Conservation (phyloP, 768 basidiomycete genomes). For the Naganishia kalamii region DNA sequence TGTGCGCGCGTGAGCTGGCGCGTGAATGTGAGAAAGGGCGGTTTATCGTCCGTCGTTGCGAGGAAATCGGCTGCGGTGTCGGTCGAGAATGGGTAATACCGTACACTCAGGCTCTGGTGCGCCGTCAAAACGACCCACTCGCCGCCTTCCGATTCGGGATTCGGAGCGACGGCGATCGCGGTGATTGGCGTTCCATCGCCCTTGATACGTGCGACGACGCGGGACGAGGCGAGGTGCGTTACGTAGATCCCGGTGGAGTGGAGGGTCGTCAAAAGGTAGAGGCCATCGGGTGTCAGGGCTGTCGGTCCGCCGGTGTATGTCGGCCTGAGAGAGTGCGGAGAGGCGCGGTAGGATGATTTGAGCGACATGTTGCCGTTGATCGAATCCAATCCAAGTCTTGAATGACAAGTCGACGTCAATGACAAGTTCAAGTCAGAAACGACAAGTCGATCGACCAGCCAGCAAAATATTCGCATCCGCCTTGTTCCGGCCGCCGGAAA, state of each 20-base stretch:
- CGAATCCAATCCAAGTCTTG: too few species aligned
- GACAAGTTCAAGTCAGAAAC: too few species aligned
- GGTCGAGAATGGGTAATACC: slow-evolving; percentile 71
- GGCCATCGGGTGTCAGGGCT: slow-evolving; percentile 69
- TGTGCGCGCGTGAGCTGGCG: slow-evolving; percentile 68
- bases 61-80: slow-evolving; percentile 7
- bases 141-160: slow-evolving; percentile 47
- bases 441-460: too few species aligned
- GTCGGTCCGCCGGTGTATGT: slow-evolving; percentile 85
- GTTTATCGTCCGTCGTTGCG: slow-evolving; percentile 29
- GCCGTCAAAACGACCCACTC: slow-evolving; percentile 63
- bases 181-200: slow-evolving; percentile 79
- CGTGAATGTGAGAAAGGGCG: slow-evolving; percentile 56
- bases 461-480: too few species aligned
- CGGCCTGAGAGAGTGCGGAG: slow-evolving; percentile 51
- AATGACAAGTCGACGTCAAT: too few species aligned
- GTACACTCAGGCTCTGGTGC: slow-evolving; percentile 70
- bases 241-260: neutral
- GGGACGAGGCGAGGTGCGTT: slow-evolving; percentile 17
- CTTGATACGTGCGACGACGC: slow-evolving; percentile 69
- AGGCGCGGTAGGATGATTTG: slow-evolving; percentile 46
- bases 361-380: too few species aligned
- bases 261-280: slow-evolving; percentile 74
- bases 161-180: slow-evolving; percentile 72
- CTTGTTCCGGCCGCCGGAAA: too few species aligned